Percentiles rank a stretch among this genome's conserved stretches.
Conservation (phyloP, 2,329 filamentous ascomycete species). For the Diaporthe vaccinii region DNA sequence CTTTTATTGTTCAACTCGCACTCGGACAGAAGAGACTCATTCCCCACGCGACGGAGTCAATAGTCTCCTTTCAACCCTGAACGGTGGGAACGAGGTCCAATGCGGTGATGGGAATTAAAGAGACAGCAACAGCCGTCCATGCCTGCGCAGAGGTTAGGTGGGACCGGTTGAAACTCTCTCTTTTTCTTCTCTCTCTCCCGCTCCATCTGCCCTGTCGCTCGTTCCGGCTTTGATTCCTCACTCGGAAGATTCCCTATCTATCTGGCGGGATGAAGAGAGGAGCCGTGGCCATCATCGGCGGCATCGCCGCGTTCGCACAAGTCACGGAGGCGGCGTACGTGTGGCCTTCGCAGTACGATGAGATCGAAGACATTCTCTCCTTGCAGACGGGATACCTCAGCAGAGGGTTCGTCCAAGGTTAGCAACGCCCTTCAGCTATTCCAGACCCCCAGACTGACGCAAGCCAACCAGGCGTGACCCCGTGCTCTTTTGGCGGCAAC, state of each 20-base stretch:
- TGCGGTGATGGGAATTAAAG: neutral
- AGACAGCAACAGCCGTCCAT: neutral
- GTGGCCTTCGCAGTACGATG: slow-evolving; percentile 13
- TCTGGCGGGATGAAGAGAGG: slow-evolving; percentile 3
- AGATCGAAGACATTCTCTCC: slow-evolving; percentile 10
- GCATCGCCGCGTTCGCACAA: slow-evolving; percentile 8
- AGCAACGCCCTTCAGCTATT: slow-evolving; percentile 6
- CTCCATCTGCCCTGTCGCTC: neutral
- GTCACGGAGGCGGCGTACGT: slow-evolving; percentile 6
- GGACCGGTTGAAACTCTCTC: neutral
- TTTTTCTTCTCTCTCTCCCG: slow-evolving; percentile 1
- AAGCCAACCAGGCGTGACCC: slow-evolving; percentile 13
- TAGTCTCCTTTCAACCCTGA: neutral
- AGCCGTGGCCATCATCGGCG: slow-evolving; percentile 3
- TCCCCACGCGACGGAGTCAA: slow-evolving; percentile 7
- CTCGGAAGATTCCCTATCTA: neutral
- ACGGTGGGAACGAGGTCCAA: neutral
- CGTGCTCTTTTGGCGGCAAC: slow-evolving; percentile 41
- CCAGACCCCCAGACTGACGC: neutral
- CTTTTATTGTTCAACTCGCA: neutral
- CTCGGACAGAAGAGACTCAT: neutral
- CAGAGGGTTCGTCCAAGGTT: slow-evolving; percentile 10
- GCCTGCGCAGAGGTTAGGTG: neutral
- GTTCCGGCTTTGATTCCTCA: neutral
- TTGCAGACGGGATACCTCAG: slow-evolving; percentile 23